A percentile compares a stretch with the other conserved stretches of the same genome.
phyloP scores from a whole-genome alignment of 768 basidiomycete genomes.

The Leccinellum rugosiceps region DNA sequence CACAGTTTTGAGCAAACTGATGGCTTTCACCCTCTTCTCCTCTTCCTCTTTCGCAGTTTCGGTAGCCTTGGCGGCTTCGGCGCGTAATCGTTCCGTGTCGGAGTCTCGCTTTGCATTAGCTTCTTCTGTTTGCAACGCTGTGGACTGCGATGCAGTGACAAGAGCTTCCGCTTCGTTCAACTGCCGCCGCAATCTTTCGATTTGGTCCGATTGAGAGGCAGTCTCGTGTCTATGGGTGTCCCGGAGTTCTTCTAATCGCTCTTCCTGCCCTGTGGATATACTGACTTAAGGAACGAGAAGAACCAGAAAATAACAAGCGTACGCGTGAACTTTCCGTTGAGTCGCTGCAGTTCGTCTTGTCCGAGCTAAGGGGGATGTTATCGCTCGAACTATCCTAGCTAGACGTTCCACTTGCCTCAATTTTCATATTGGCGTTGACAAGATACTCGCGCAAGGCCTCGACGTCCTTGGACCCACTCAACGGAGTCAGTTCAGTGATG shows the following conservation, averaged over 20 bases:
- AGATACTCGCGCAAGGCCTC: constrained; percentile 74
- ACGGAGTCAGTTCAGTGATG: constrained; percentile 66
- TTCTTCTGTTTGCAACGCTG: constrained; percentile 47
- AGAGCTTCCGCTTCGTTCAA: constrained; percentile 68
- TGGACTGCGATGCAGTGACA: constrained; percentile 52
- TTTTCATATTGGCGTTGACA: constrained; percentile 59
- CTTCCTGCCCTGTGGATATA: constrained; percentile 66
- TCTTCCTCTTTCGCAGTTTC: constrained; percentile 85
- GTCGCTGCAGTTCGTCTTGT: constrained; percentile 74
- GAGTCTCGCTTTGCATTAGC: constrained; percentile 47
- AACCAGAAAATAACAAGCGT: constrained; percentile 23
- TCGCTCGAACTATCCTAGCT: neutral
- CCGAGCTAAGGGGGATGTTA: constrained; percentile 43
- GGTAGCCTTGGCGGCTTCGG: constrained; percentile 61
- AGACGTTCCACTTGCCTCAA: constrained; percentile 51
- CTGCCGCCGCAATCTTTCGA: constrained; percentile 67
- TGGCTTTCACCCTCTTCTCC: constrained; percentile 94
- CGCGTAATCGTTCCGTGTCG: constrained; percentile 56
- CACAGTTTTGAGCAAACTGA: constrained; percentile 91
- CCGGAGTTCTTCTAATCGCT: constrained; percentile 77
- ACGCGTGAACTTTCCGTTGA: constrained; percentile 75
- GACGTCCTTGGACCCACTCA: constrained; percentile 62
- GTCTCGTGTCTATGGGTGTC: constrained; percentile 81
- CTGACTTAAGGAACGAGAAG: constrained; percentile 2
- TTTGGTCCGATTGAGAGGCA: constrained; percentile 71